phyloP scores from a whole-genome alignment of 2,329 filamentous ascomycete genomes.

The Paraphaeosphaeria minitans region DNA sequence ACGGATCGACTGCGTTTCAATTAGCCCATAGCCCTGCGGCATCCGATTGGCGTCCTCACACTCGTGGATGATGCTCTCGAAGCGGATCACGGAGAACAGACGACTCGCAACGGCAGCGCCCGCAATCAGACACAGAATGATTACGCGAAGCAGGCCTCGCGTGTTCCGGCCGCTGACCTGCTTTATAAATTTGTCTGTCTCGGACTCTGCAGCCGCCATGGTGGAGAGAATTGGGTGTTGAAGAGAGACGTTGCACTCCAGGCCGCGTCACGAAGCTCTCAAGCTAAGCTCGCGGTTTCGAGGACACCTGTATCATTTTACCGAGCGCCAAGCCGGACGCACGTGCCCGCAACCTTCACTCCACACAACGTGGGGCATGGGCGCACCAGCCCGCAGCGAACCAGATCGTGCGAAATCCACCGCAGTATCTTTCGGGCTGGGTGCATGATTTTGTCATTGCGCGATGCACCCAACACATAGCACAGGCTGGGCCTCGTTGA shows the following conservation, averaged over 20 bases:
- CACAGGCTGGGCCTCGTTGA: background rate
- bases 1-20: conserved; percentile 79
- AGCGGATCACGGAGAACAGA: conserved; percentile 97
- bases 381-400: background rate
- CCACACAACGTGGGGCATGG: background rate
- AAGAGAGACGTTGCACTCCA: conserved; percentile 32
- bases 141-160: conserved; percentile 81
- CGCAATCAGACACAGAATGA: conserved; percentile 91
- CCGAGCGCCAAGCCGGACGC: conserved; percentile 15
- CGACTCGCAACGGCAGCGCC: conserved; percentile 89
- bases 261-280: conserved; percentile 45
- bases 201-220: conserved; percentile 49
- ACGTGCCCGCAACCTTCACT: conserved; percentile 8
- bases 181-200: conserved; percentile 65
- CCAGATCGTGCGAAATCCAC: background rate
- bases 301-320: conserved; percentile 23
- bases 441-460: background rate
- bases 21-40: conserved; percentile 33
- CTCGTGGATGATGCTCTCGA: conserved; percentile 99
- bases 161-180: conserved; percentile 81
- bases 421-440: background rate
- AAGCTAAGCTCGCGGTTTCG: conserved; percentile 26
- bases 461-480: background rate
- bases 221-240: conserved; percentile 25
- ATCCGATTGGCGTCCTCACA: conserved; percentile 66